Evolutionary conservation across 371 early-diverging fungal genomes (phyloP).

Genomic region (Mortierella sp.): DNA sequence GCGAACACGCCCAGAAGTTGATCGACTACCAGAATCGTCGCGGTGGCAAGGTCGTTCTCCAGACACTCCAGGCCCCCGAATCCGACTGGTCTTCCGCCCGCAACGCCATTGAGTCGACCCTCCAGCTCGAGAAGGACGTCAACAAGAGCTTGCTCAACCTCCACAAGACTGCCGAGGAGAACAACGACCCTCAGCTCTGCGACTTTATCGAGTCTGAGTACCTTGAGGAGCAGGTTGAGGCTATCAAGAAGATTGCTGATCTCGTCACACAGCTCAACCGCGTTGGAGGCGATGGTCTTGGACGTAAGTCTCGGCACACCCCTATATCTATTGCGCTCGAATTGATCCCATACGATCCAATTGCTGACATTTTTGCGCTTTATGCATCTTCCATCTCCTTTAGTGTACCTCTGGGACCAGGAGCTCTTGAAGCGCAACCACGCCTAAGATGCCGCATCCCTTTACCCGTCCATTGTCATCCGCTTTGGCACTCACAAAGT

Average conservation of each 20-base stretch:
- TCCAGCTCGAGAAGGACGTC: slow-evolving; percentile 77
- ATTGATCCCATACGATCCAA: background rate
- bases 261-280: slow-evolving; percentile 75
- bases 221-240: slow-evolving; percentile 74
- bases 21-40: slow-evolving; percentile 72
- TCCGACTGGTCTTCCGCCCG: slow-evolving; percentile 72
- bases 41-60: slow-evolving; percentile 65
- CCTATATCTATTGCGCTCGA: background rate
- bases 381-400: slow-evolving; percentile 8
- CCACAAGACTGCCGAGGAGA: slow-evolving; percentile 60
- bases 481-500: background rate
- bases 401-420: slow-evolving; percentile 76
- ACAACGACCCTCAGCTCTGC: slow-evolving; percentile 65
- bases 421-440: slow-evolving; percentile 58
- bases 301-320: slow-evolving; percentile 50
- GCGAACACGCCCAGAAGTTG: slow-evolving; percentile 68
- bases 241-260: slow-evolving; percentile 73
- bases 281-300: slow-evolving; percentile 65
- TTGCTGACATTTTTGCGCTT: slow-evolving; percentile 3
- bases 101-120: slow-evolving; percentile 72
- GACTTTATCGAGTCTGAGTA: slow-evolving; percentile 68
- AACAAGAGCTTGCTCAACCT: slow-evolving; percentile 71
- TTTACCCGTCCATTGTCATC: background rate
- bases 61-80: slow-evolving; percentile 52
- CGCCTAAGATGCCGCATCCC: slow-evolving; percentile 3